Evolutionary conservation across 176 grass and related monocot genomes (phyloP).

Genomic region (Hordeum vulgare): DNA sequence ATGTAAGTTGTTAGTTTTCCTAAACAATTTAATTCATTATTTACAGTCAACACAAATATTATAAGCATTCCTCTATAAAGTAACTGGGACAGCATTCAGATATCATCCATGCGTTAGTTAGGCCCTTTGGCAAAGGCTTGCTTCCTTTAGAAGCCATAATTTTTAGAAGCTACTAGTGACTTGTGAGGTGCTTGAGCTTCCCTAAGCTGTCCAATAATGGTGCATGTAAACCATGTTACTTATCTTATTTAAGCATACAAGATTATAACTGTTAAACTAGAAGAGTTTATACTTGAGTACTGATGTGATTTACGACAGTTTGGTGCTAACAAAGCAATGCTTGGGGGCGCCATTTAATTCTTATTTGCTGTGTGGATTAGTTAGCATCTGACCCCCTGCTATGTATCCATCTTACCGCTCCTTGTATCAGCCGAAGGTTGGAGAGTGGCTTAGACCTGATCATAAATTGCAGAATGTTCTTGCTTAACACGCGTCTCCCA

Average conservation of each 20-base stretch:
- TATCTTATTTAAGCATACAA: background rate
- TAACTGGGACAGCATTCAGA: background rate
- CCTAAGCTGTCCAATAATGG: background rate
- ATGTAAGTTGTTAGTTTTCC: slow-evolving; percentile 57
- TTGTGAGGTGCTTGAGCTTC: background rate
- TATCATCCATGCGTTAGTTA: background rate
- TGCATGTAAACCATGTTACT: background rate
- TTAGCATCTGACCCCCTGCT: background rate
- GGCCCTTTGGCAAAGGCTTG: background rate
- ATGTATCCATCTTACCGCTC: background rate
- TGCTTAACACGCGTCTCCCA: background rate
- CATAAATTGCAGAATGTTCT: background rate
- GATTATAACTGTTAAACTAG: background rate
- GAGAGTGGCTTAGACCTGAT: background rate
- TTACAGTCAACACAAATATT: background rate
- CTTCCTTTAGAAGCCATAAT: background rate
- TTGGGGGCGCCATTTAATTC: background rate
- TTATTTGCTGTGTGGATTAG: background rate
- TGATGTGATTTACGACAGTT: background rate
- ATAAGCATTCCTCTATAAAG: background rate
- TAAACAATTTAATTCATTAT: background rate
- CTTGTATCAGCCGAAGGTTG: background rate
- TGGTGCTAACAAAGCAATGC: background rate
- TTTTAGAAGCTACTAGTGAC: background rate
- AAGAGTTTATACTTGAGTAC: background rate